These are phyloP conservation scores for Sclerotinia glacialis DNA, from an alignment of 2,329 filamentous ascomycete species.

Conservation along the genomic window DNA sequence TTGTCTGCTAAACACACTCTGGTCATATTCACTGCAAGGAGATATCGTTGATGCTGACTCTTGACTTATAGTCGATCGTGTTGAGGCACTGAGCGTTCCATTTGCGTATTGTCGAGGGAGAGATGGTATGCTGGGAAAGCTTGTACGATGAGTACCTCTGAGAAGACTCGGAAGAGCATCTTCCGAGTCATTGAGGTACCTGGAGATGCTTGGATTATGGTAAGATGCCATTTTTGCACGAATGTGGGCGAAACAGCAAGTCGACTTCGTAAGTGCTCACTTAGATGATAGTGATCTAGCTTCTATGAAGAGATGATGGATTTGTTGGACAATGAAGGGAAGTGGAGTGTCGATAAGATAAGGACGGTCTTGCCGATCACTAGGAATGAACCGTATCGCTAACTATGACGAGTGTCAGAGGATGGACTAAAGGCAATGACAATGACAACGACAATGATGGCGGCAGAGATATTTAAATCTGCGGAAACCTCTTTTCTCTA, in stretches of 20 bases:
- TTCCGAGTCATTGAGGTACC: conserved; percentile 15
- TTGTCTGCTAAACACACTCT: conserved; percentile 15
- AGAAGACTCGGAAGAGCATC: not conserved
- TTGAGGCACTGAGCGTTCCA: not conserved
- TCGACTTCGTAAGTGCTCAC: not conserved
- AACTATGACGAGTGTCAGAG: conserved; percentile 1
- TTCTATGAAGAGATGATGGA: not conserved
- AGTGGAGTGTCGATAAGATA: conserved; percentile 13
- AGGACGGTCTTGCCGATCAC: conserved; percentile 12
- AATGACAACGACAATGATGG: not conserved
- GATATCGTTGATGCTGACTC: not conserved
- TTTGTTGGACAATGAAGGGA: not conserved
- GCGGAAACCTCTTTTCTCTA: not conserved
- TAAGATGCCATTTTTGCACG: not conserved
- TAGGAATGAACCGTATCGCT: not conserved
- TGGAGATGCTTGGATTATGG: not conserved
- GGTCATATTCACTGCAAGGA: not conserved
- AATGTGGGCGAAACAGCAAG: not conserved
- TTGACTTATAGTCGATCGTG: not conserved
- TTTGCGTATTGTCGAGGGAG: conserved; percentile 1
- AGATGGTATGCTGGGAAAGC: not conserved
- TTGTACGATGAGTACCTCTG: not conserved
- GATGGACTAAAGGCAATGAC: not conserved
- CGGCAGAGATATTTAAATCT: not conserved
- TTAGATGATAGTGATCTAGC: not conserved